phyloP scores from a whole-genome alignment of 176 grass and related monocot genomes.

The Zizania latifolia region DNA sequence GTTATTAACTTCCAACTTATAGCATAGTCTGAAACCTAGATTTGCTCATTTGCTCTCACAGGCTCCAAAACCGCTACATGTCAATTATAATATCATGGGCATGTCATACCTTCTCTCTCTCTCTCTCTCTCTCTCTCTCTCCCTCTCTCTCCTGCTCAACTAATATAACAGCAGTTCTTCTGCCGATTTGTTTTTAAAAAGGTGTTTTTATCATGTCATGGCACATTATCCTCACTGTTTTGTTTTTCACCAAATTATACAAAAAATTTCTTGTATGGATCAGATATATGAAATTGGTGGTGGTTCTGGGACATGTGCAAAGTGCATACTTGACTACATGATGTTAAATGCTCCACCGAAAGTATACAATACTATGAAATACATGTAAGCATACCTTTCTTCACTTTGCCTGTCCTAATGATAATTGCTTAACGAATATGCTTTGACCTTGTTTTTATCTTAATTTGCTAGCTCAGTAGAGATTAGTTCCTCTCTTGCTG shows the following conservation, averaged over 20 bases:
- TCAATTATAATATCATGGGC: neutral
- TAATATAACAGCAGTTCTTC: neutral
- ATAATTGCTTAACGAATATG: neutral
- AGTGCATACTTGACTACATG: slow-evolving; percentile 93
- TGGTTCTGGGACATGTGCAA: slow-evolving; percentile 95
- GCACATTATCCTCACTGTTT: neutral
- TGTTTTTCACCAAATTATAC: neutral
- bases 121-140: neutral
- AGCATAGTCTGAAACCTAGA: neutral
- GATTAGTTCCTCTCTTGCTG: slow-evolving; percentile 91
- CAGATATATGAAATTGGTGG: slow-evolving; percentile 98
- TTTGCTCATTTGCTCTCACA: neutral
- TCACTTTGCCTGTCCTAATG: neutral
- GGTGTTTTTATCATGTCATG: neutral
- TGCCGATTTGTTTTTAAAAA: neutral
- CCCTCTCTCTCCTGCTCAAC: neutral
- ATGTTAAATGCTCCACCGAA: slow-evolving; percentile 89
- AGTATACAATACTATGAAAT: slow-evolving; percentile 93
- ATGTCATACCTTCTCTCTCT: neutral
- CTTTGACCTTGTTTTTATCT: slow-evolving; percentile 42
- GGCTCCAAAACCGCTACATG: neutral
- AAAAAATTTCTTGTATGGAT: slow-evolving; percentile 15
- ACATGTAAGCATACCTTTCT: slow-evolving; percentile 59
- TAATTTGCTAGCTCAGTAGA: slow-evolving; percentile 82
- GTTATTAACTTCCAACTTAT: neutral